These are phyloP conservation scores for Aspergillus luchuensis DNA, from an alignment of 2,329 filamentous ascomycete species.

Conservation along the genomic window DNA sequence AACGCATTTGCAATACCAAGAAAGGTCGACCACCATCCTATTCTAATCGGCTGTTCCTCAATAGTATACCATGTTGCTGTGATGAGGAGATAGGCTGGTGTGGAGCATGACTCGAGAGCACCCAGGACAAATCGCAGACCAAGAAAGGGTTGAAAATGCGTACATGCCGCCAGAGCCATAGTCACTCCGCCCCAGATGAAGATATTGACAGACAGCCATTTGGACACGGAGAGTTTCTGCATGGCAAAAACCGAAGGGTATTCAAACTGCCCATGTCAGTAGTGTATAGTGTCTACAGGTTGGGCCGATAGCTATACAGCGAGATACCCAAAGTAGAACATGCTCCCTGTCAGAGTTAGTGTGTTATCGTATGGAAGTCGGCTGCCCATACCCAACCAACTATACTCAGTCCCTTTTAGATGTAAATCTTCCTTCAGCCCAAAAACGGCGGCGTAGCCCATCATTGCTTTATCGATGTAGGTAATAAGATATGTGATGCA, in stretches of 20 bases:
- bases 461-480: neutral
- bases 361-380: neutral
- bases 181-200: neutral
- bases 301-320: neutral
- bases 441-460: neutral
- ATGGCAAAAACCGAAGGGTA: neutral
- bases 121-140: neutral
- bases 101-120: neutral
- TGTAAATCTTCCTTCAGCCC: neutral
- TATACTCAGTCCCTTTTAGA: neutral
- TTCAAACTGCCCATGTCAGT: neutral
- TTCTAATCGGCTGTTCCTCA: conserved; percentile 23
- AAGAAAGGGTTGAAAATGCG: neutral
- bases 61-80: conserved; percentile 29
- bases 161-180: neutral
- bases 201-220: neutral
- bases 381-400: neutral
- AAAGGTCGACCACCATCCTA: neutral
- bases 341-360: neutral
- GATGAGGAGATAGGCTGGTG: conserved; percentile 23
- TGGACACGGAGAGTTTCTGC: neutral
- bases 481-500: neutral
- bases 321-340: neutral
- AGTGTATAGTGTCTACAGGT: too few relatives aligned
- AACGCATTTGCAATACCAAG: neutral